Evolutionary conservation across 495 filamentous ascomycete genomes (phyloP).

Genomic region (Penicillium manginii): DNA sequence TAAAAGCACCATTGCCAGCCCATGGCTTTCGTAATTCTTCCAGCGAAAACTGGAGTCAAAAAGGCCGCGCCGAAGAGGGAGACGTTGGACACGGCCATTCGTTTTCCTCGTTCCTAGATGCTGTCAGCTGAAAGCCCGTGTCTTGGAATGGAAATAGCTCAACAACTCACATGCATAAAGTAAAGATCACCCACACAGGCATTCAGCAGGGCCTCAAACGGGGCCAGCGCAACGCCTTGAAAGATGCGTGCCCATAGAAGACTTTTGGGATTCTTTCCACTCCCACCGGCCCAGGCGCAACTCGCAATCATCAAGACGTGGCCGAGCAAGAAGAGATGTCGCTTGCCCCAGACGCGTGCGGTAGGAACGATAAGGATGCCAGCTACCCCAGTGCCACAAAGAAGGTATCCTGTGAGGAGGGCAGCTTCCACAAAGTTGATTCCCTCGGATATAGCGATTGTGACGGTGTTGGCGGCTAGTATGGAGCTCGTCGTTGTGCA

Average conservation of each 20-base stretch:
- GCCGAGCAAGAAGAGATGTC: conserved; percentile 84
- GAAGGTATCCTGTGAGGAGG: conserved; percentile 83
- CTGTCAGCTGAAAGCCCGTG: background rate
- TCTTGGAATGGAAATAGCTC: background rate
- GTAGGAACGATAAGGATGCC: conserved; percentile 84
- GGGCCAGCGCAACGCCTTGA: conserved; percentile 75
- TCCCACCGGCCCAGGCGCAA: conserved; percentile 78
- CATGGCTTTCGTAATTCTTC: conserved; percentile 77
- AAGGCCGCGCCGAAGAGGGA: conserved; percentile 91
- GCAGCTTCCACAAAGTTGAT: conserved; percentile 71
- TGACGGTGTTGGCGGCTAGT: conserved; percentile 83
- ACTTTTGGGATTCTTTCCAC: conserved; percentile 64
- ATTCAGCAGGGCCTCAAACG: conserved; percentile 78
- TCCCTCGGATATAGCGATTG: conserved; percentile 62
- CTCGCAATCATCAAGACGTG: conserved; percentile 72
- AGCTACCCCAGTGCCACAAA: conserved; percentile 79
- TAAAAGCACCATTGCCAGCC: conserved; percentile 82
- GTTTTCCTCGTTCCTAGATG: conserved; percentile 73
- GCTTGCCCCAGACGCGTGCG: conserved; percentile 89
- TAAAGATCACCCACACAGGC: conserved; percentile 77
- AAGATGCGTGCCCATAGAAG: conserved; percentile 76
- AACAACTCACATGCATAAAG: conserved; percentile 68
- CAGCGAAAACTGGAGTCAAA: conserved; percentile 85
- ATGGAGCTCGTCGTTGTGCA: conserved; percentile 80
- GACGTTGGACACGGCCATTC: conserved; percentile 90